Evolutionary conservation across 768 basidiomycete genomes (phyloP), one percentile per base, ranked within the genome.

Genomic region (Pleurotus pulmonarius): DNA sequence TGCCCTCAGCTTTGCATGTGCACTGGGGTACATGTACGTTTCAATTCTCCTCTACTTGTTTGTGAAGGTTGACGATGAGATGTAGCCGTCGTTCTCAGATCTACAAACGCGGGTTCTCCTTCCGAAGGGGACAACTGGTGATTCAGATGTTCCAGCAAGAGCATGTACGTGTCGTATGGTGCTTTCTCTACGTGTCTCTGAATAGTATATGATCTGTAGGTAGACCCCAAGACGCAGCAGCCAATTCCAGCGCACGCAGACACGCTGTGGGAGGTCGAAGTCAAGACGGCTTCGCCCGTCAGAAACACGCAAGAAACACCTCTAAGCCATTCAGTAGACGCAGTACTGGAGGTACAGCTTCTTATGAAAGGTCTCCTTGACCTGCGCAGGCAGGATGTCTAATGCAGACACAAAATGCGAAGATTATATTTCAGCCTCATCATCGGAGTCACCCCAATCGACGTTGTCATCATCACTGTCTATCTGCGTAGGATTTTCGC

Each of bases 61-160:
- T 55, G 53, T 20, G 41, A 24, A 55, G 16, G 39, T 46, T 25
- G 34, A 53, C 43, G 29, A 49, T 26, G 18, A 25, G 41, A 29
- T 53, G 4, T 12, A 85, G 88, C 16, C 82, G 81, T 39, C 79
- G 86, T 48, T 86, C 86, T 13, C 87, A 92, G 70, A 86, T 88
- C 40, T 92, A 87, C 73, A 92, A 91, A 70, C 82, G 83, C 41
- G 91, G 91, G 26, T 92, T 89, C 65, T 72, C 84, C 20, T 93
- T 93, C 66, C 76, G 87, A 25, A 74, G 87, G 56, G 90, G 90
- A 1, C 65, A 75, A 15, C 74, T 93, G 11, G 75, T 88, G 13
- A 89, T 93, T 55, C 82, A 87, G 59, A 89, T 92, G 85, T 90
- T 88, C 67, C 90, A 92, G 69, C 88, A 92, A 69, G 91, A 92